These are phyloP conservation scores for Lepidopterella palustris DNA, from an alignment of 495 filamentous ascomycete species.

Conservation along the genomic window DNA sequence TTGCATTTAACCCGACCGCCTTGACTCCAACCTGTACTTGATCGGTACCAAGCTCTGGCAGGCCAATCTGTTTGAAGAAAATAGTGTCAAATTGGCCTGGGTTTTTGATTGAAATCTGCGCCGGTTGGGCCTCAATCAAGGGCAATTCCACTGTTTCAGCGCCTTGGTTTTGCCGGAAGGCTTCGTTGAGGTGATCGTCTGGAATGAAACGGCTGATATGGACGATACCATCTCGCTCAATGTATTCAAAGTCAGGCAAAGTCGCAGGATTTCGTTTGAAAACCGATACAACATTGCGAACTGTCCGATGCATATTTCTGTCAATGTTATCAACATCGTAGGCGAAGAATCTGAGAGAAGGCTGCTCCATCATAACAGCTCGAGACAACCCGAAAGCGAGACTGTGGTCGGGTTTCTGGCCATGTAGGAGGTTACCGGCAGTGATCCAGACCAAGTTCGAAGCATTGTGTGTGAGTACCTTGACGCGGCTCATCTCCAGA, in stretches of 20 bases:
- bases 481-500: neutral
- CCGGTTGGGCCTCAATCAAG: conserved; percentile 10
- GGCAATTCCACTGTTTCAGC: conserved; percentile 4
- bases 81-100: conserved; percentile 26
- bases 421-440: neutral
- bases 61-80: conserved; percentile 25
- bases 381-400: neutral
- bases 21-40: conserved; percentile 5
- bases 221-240: conserved; percentile 20
- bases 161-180: conserved; percentile 24
- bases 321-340: conserved; percentile 31
- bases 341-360: conserved; percentile 30
- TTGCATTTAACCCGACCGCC: neutral
- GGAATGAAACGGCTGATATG: conserved; percentile 32
- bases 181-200: conserved; percentile 22
- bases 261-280: conserved; percentile 2
- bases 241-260: conserved; percentile 25
- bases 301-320: neutral
- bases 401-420: neutral
- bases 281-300: neutral
- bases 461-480: neutral
- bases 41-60: neutral
- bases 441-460: conserved; percentile 5
- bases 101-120: conserved; percentile 14
- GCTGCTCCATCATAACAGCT: conserved; percentile 7